phyloP scores from a whole-genome alignment of 129 eudicot species.

The Chrysanthemum lavandulifolium region DNA sequence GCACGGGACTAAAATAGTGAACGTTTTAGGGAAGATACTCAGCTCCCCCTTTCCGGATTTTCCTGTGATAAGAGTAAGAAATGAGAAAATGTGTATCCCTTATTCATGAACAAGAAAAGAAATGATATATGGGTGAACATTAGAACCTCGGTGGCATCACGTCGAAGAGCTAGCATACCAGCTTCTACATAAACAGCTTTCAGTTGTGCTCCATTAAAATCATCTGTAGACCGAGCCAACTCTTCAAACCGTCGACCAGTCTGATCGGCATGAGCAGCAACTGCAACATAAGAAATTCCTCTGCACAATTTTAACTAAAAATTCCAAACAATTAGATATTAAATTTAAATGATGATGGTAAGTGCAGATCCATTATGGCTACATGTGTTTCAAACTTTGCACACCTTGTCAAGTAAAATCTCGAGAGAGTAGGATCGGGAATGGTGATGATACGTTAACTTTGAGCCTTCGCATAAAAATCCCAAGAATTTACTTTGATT shows the following conservation, averaged over 20 bases:
- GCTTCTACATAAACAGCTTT: too few species aligned
- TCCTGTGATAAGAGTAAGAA: too few species aligned
- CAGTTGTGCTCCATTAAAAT: too few species aligned
- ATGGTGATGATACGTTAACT: conserved; percentile 71
- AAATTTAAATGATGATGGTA: not conserved
- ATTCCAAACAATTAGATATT: conserved; percentile 28
- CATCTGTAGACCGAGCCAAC: too few species aligned
- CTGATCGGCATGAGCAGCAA: conserved; percentile 99
- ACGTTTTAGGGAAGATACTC: too few species aligned
- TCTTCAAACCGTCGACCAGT: conserved; percentile 52
- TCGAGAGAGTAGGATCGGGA: conserved; percentile 81
- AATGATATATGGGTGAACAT: too few species aligned
- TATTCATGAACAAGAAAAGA: too few species aligned
- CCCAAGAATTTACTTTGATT: conserved; percentile 1
- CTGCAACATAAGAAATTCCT: conserved; percentile 97
- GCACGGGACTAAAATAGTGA: too few species aligned
- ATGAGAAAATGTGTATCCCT: too few species aligned
- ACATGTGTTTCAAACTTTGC: not conserved
- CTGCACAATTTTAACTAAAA: conserved; percentile 82
- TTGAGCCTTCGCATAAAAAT: conserved; percentile 65
- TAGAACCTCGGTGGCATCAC: too few species aligned
- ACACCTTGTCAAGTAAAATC: conserved; percentile 79
- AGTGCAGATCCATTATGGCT: not conserved
- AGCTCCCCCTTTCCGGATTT: too few species aligned
- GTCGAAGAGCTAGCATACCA: too few species aligned